phyloP scores from a whole-genome alignment of 1,139 yeast genomes.

The Blastobotrys buckinghamii region DNA sequence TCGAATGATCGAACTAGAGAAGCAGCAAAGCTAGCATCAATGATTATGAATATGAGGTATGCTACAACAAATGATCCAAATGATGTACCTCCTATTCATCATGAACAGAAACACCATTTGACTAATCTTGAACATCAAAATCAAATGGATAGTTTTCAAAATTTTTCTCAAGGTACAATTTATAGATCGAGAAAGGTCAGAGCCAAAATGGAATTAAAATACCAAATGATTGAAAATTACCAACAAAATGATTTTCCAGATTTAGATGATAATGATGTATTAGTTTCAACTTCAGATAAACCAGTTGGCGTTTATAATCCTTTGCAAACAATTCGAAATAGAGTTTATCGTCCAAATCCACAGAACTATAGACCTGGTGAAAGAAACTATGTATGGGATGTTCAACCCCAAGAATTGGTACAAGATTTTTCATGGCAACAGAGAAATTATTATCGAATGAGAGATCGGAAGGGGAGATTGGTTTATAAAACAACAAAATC shows the following conservation, averaged over 20 bases:
- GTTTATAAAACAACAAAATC: background rate
- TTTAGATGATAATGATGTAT: constrained; percentile 19
- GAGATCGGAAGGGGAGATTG: constrained; percentile 24
- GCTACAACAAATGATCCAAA: constrained; percentile 15
- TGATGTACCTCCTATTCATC: background rate
- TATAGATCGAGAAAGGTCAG: constrained; percentile 51
- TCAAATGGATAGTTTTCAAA: background rate
- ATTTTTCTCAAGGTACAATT: constrained; percentile 33
- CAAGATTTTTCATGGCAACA: constrained; percentile 64
- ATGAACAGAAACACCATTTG: background rate
- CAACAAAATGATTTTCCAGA: constrained; percentile 20
- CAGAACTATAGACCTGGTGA: constrained; percentile 33
- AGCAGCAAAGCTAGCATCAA: constrained; percentile 21
- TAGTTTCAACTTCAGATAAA: background rate
- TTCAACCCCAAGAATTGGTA: constrained; percentile 56
- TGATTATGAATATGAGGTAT: constrained; percentile 22
- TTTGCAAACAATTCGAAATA: constrained; percentile 67
- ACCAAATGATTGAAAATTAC: constrained; percentile 42
- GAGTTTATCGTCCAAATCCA: constrained; percentile 41
- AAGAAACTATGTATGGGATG: constrained; percentile 52
- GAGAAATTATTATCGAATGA: constrained; percentile 57
- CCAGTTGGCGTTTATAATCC: constrained; percentile 52
- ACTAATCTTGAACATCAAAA: background rate
- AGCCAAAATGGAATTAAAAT: constrained; percentile 47
- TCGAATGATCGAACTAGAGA: constrained; percentile 15